Evolutionary conservation across 306 rosid species (phyloP).

Genomic region (Mimosa pudica): DNA sequence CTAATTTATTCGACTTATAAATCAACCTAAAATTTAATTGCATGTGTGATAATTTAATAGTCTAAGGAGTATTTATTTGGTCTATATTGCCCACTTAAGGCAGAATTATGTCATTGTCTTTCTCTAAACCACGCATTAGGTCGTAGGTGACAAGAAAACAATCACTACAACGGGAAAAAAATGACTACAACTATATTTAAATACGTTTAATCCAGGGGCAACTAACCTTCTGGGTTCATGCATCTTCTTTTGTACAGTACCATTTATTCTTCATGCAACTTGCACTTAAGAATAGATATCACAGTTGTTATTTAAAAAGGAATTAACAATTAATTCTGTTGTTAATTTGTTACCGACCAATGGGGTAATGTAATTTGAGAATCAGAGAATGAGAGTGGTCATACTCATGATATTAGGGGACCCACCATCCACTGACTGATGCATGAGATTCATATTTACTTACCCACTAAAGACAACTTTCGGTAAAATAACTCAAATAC

Average conservation of each 20-base stretch:
- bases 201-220: neutral
- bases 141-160: slow-evolving; percentile 38
- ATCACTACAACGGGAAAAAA: slow-evolving; percentile 6
- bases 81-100: neutral
- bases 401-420: neutral
- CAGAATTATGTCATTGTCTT: neutral
- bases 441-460: too few species aligned
- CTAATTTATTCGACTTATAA: too few species aligned
- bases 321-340: neutral
- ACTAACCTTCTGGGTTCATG: neutral
- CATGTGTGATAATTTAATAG: too few species aligned
- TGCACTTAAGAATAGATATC: slow-evolving; percentile 25
- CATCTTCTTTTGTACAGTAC: neutral
- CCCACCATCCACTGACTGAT: neutral
- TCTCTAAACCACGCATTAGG: slow-evolving; percentile 5
- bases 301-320: neutral
- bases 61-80: neutral
- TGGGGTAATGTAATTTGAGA: neutral
- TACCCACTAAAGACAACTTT: neutral
- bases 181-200: neutral
- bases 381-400: neutral
- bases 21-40: too few species aligned
- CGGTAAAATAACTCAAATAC: neutral
- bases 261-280: slow-evolving; percentile 17
- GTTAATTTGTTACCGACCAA: neutral